Percentiles rank a stretch among this genome's conserved stretches.
phyloP scores from a whole-genome alignment of 192 early-diverging fungal species.

The Backusella psychrophila region DNA sequence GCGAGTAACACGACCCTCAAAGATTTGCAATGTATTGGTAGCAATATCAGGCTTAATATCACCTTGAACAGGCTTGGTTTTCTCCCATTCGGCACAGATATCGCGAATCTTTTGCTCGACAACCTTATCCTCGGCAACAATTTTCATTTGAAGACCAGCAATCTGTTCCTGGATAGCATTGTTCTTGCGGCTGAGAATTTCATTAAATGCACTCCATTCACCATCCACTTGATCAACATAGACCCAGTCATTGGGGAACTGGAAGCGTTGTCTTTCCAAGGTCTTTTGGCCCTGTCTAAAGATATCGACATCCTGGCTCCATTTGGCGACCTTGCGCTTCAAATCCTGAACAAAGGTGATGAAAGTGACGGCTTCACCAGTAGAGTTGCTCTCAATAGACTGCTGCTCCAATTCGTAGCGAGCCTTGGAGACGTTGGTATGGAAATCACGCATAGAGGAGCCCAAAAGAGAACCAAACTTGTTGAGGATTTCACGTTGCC shows the following conservation, averaged over 20 bases:
- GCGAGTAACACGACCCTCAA: constrained; percentile 78
- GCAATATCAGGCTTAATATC: constrained; percentile 87
- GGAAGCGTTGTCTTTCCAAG: constrained; percentile 89
- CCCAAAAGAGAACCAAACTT: constrained; percentile 84
- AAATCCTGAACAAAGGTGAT: constrained; percentile 97
- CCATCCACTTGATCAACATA: constrained; percentile 94
- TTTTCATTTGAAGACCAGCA: constrained; percentile 90
- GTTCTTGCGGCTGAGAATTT: constrained; percentile 90
- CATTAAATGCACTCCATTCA: constrained; percentile 96
- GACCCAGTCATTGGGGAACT: constrained; percentile 95
- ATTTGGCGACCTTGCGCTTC: constrained; percentile 74
- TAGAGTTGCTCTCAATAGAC: constrained; percentile 78
- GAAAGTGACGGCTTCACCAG: constrained; percentile 88
- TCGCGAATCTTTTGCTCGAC: constrained; percentile 83
- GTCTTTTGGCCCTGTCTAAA: constrained; percentile 92
- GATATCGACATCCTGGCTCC: constrained; percentile 81
- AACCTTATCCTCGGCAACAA: constrained; percentile 87
- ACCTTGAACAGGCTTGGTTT: constrained; percentile 92
- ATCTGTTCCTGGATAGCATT: constrained; percentile 93
- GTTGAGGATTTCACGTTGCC: constrained; percentile 96
- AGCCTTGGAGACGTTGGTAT: constrained; percentile 69
- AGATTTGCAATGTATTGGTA: constrained; percentile 75
- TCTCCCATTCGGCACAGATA: constrained; percentile 89
- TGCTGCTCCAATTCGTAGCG: constrained; percentile 87
- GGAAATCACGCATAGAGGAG: constrained; percentile 79